These are phyloP conservation scores for Amanita rubescens DNA, from an alignment of 768 basidiomycete species.

Conservation along the genomic window DNA sequence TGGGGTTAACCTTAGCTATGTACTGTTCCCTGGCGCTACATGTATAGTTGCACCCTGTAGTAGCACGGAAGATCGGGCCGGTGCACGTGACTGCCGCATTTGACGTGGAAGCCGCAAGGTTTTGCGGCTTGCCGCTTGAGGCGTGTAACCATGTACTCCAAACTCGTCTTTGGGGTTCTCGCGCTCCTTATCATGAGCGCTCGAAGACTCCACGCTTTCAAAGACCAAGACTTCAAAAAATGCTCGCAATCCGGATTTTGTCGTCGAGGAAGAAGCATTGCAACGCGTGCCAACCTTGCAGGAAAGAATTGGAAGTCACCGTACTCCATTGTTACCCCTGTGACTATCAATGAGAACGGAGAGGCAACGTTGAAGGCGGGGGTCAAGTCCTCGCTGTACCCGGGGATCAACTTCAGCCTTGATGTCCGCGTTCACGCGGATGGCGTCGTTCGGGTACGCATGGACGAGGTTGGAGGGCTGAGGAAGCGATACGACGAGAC, in stretches of 20 bases:
- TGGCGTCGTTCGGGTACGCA: conserved; percentile 78
- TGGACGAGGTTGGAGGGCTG: conserved; percentile 81
- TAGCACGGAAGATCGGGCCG: no score
- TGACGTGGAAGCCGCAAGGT: no score
- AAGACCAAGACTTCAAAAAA: conserved; percentile 88
- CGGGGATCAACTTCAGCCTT: conserved; percentile 73
- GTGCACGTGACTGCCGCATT: no score
- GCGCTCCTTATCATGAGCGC: conserved; percentile 7
- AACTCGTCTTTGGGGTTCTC: conserved; percentile 5
- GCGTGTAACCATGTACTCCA: neutral
- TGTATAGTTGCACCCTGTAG: no score
- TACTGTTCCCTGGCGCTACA: no score
- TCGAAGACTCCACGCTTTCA: conserved; percentile 41
- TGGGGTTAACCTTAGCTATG: no score
- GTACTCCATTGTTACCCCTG: conserved; percentile 62
- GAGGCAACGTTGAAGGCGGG: conserved; percentile 62
- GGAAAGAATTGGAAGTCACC: conserved; percentile 71
- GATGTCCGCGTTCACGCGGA: conserved; percentile 81
- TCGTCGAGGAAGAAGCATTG: conserved; percentile 74
- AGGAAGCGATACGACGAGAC: conserved; percentile 89
- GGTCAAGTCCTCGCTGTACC: conserved; percentile 80
- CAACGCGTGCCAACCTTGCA: conserved; percentile 58
- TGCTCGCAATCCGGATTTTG: conserved; percentile 96
- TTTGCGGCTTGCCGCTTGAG: no score
- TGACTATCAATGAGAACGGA: conserved; percentile 38